These are phyloP conservation scores for Cystofilobasidium macerans DNA, from an alignment of 768 basidiomycete genomes.

Conservation along the genomic window DNA sequence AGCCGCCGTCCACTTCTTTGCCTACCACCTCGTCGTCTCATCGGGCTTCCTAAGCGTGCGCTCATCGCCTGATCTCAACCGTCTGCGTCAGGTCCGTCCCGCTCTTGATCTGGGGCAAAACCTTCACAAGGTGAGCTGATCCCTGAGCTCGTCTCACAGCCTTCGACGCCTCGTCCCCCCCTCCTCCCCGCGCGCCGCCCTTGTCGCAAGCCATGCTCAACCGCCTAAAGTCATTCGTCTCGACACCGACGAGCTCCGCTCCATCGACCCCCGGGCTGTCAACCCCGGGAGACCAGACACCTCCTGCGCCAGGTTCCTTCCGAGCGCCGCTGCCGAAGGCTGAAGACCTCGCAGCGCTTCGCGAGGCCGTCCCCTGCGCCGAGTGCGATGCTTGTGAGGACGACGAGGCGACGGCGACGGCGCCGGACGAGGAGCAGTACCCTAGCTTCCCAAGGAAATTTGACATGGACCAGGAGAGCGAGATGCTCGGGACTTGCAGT, in stretches of 20 bases:
- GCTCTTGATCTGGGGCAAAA: no score
- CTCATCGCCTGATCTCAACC: no score
- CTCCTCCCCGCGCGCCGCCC: no score
- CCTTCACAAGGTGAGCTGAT: no score
- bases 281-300: neutral
- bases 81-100: no score
- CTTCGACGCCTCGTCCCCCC: no score
- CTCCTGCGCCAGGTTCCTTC: neutral
- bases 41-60: no score
- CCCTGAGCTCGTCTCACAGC: no score
- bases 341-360: constrained; percentile 1
- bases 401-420: neutral
- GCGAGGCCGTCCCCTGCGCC: constrained; percentile 4
- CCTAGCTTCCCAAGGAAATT: constrained; percentile 61
- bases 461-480: constrained; percentile 63
- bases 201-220: constrained; percentile 10
- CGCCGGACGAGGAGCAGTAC: neutral
- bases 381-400: neutral
- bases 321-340: constrained; percentile 7
- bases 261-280: neutral
- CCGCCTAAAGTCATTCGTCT: constrained; percentile 18
- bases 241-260: neutral
- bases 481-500: constrained; percentile 79
- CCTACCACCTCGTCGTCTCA: no score
- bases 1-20: no score